Evolutionary conservation across 1,139 yeast genomes (phyloP).

Genomic region (Meyerozyma guilliermondii): DNA sequence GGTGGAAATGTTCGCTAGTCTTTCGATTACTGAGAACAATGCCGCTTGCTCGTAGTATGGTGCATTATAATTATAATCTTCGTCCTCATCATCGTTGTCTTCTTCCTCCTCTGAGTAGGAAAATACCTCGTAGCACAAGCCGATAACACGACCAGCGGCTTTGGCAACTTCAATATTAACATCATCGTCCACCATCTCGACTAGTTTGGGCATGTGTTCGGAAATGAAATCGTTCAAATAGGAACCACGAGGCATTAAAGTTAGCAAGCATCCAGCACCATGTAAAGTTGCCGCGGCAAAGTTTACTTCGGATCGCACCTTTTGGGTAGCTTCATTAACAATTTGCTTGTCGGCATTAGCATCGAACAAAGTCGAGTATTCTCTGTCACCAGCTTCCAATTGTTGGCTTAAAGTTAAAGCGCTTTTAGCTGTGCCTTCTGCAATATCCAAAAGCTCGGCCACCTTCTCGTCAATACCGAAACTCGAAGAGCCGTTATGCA

Average conservation of each 20-base stretch:
- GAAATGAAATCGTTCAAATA: conserved; percentile 39
- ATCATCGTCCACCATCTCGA: conserved; percentile 41
- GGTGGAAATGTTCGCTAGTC: conserved; percentile 48
- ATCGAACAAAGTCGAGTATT: conserved; percentile 38
- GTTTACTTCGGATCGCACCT: conserved; percentile 30
- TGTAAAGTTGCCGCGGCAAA: conserved; percentile 44
- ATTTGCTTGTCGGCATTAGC: conserved; percentile 34
- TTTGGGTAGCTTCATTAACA: conserved; percentile 28
- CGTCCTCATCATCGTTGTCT: conserved; percentile 26
- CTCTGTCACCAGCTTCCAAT: conserved; percentile 39
- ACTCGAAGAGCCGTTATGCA: conserved; percentile 46
- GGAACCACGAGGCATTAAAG: conserved; percentile 35
- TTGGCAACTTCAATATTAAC: conserved; percentile 35
- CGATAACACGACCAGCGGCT: conserved; percentile 59
- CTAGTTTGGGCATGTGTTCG: conserved; percentile 32
- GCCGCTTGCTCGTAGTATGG: conserved; percentile 61
- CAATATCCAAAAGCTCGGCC: conserved; percentile 39
- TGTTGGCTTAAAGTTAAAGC: conserved; percentile 29
- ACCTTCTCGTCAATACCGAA: conserved; percentile 46
- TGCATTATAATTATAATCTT: conserved; percentile 38
- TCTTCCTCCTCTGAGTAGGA: conserved; percentile 36
- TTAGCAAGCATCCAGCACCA: conserved; percentile 43
- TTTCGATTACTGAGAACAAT: conserved; percentile 37
- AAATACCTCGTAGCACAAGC: conserved; percentile 56
- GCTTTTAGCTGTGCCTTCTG: conserved; percentile 40